These are phyloP conservation scores for Pelargonium hybrid DNA, from an alignment of 441 rosid genomes.

Conservation along the genomic window DNA sequence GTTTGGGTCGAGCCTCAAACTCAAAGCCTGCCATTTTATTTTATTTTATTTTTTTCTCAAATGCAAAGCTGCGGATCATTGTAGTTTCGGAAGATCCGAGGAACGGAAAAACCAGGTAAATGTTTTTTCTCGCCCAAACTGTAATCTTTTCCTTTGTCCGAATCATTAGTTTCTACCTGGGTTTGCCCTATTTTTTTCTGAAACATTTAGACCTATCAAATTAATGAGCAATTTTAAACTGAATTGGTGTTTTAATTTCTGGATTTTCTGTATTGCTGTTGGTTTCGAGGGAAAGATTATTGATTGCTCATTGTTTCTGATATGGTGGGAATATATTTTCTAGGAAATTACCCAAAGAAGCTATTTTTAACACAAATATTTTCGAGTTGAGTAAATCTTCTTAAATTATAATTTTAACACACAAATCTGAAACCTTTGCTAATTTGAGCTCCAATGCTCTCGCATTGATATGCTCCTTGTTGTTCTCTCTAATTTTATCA, in stretches of 20 bases:
- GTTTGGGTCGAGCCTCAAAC: too few relatives aligned
- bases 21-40: too few relatives aligned
- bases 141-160: background rate
- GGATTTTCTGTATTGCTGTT: background rate
- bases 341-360: background rate
- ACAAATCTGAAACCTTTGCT: background rate
- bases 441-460: too few relatives aligned
- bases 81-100: background rate
- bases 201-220: background rate
- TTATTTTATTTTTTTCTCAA: too few relatives aligned
- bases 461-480: too few relatives aligned
- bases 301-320: background rate
- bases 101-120: background rate
- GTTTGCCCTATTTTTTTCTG: background rate
- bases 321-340: background rate
- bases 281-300: background rate
- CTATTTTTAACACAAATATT: background rate
- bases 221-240: background rate
- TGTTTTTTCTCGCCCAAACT: background rate
- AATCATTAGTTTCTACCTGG: background rate
- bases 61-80: too few relatives aligned
- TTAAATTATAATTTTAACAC: background rate
- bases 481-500: too few relatives aligned
- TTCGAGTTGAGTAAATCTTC: background rate
- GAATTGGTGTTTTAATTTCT: background rate